Evolutionary conservation across 1,284 basidiomycete species (phyloP).

Genomic region (Xerocomus subilludens): DNA sequence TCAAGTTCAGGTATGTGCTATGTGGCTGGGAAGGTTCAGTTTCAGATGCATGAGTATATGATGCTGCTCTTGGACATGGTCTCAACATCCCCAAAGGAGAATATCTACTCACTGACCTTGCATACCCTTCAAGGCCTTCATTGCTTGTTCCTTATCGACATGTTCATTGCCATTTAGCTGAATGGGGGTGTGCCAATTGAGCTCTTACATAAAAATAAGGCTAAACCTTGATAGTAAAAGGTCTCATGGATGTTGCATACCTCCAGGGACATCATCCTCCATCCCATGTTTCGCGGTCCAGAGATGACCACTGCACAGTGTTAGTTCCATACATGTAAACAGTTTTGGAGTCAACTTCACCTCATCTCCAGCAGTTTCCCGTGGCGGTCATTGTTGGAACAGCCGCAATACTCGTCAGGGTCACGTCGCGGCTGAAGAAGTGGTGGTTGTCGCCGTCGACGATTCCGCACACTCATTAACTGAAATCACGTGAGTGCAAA

Average conservation of each 20-base stretch:
- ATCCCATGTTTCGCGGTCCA: slow-evolving; percentile 73
- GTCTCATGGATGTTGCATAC: slow-evolving; percentile 43
- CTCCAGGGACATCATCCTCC: slow-evolving; percentile 66
- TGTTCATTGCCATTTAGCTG: no score
- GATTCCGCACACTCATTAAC: slow-evolving; percentile 63
- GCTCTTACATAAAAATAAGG: no score
- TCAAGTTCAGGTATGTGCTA: no score
- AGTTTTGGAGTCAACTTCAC: slow-evolving; percentile 50
- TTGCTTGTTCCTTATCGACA: no score
- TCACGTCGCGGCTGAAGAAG: slow-evolving; percentile 1
- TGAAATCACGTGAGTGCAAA: slow-evolving; percentile 24
- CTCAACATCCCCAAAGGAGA: no score
- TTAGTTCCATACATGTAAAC: slow-evolving; percentile 19
- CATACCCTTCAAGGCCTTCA: no score
- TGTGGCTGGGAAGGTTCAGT: no score
- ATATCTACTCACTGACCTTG: no score
- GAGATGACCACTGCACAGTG: slow-evolving; percentile 59
- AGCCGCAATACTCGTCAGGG: slow-evolving; percentile 40
- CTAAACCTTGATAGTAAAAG: no score
- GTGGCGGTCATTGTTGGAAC: slow-evolving; percentile 47
- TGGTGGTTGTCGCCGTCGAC: slow-evolving; percentile 37
- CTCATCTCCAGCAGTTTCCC: slow-evolving; percentile 61
- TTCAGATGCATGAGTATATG: no score
- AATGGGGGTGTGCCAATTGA: no score
- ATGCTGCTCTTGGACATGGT: no score